Evolutionary conservation across 352 stramenopile genomes (phyloP).

Genomic region (Globisporangium echinulatum): DNA sequence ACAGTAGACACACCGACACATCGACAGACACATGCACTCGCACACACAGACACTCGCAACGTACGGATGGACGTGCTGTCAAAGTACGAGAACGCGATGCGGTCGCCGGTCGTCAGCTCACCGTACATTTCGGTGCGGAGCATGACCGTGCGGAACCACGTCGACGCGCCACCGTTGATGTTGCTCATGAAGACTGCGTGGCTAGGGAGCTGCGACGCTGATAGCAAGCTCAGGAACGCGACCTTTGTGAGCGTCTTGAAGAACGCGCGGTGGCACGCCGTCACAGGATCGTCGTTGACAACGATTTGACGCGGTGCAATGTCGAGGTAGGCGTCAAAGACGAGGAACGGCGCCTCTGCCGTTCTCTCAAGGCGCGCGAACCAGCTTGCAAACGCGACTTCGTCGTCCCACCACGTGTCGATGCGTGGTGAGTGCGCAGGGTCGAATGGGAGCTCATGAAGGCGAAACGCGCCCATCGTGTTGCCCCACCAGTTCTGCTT

Average conservation of each 20-base stretch:
- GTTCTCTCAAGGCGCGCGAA: constrained; percentile 22
- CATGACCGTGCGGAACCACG: constrained; percentile 24
- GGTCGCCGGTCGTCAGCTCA: constrained; percentile 17
- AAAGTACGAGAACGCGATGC: constrained; percentile 18
- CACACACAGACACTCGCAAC: neutral
- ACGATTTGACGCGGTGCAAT: constrained; percentile 16
- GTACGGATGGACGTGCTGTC: neutral
- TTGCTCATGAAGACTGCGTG: constrained; percentile 34
- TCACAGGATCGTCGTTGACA: constrained; percentile 22
- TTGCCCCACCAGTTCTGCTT: constrained; percentile 28
- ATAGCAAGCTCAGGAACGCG: constrained; percentile 21
- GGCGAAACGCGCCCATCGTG: constrained; percentile 25
- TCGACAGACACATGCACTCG: neutral
- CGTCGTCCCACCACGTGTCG: constrained; percentile 29
- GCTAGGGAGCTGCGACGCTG: constrained; percentile 12
- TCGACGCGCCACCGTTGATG: constrained; percentile 17
- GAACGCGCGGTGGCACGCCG: constrained; percentile 28
- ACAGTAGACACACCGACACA: neutral
- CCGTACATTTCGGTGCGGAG: constrained; percentile 16
- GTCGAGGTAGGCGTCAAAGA: constrained; percentile 20
- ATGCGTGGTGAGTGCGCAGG: neutral
- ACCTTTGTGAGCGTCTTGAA: constrained; percentile 30
- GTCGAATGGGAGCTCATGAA: constrained; percentile 17
- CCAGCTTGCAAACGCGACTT: constrained; percentile 21
- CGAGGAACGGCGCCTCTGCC: constrained; percentile 15